phyloP scores from a whole-genome alignment of 331 rosid species.

The Dryas integrifolia region DNA sequence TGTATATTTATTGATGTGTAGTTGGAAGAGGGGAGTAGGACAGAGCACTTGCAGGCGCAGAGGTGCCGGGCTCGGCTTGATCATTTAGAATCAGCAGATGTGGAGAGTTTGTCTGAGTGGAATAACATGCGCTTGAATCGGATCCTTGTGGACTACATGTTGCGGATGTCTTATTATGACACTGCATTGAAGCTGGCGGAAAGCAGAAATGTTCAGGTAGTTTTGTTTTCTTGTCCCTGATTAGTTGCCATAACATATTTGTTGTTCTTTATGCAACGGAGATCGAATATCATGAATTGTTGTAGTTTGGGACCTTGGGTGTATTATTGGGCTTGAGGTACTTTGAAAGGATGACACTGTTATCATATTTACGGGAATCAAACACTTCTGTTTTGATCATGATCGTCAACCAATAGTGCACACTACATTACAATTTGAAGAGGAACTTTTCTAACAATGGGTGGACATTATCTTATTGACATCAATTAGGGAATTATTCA shows the following conservation, averaged over 20 bases:
- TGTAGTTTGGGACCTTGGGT: background rate
- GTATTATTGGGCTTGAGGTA: background rate
- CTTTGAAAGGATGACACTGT: background rate
- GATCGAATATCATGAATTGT: slow-evolving; percentile 1
- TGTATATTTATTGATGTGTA: slow-evolving; percentile 24
- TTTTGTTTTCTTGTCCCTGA: slow-evolving; percentile 7
- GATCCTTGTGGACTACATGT: slow-evolving; percentile 91
- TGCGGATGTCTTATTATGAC: slow-evolving; percentile 87
- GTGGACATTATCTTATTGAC: background rate
- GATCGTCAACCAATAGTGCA: background rate
- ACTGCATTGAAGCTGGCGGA: slow-evolving; percentile 76
- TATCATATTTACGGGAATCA: background rate
- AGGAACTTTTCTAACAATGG: background rate
- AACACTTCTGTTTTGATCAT: background rate
- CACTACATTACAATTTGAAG: background rate
- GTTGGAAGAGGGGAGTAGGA: slow-evolving; percentile 86
- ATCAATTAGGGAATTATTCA: background rate
- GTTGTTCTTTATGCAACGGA: background rate
- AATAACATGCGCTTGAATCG: slow-evolving; percentile 74
- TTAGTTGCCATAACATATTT: background rate
- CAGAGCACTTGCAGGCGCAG: slow-evolving; percentile 83
- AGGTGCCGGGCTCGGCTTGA: slow-evolving; percentile 72
- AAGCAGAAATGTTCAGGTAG: slow-evolving; percentile 74
- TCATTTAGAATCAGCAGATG: slow-evolving; percentile 82
- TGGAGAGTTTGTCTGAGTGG: slow-evolving; percentile 72